phyloP scores from a whole-genome alignment of 225 moss, liverwort and hornwort species.

The Asterella californica region DNA sequence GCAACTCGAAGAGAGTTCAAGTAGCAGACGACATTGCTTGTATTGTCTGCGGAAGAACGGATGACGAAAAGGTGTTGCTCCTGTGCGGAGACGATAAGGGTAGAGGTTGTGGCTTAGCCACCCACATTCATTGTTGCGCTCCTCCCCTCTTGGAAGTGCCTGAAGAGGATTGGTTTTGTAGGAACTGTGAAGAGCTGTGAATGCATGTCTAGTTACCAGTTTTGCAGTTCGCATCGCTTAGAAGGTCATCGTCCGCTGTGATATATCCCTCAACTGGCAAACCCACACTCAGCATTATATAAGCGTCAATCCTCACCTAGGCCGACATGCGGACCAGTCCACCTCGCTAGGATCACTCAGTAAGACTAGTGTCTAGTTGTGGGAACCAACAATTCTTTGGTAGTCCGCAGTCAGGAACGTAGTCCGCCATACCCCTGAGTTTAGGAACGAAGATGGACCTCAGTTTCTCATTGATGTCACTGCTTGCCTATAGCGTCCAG shows the following conservation, averaged over 20 bases:
- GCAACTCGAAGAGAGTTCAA: neutral
- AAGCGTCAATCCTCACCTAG: too few species aligned
- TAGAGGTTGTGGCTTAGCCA: conserved; percentile 42
- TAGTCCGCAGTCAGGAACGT: too few species aligned
- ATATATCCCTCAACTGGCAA: too few species aligned
- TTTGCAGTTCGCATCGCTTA: neutral
- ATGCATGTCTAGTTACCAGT: neutral
- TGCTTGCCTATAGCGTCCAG: too few species aligned
- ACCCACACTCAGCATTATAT: too few species aligned
- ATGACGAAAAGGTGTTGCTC: conserved; percentile 43
- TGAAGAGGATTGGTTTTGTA: conserved; percentile 51
- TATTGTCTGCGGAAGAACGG: conserved; percentile 35
- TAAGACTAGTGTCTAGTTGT: too few species aligned
- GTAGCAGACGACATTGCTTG: conserved; percentile 23
- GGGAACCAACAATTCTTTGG: too few species aligned
- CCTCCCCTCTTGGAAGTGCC: conserved; percentile 41
- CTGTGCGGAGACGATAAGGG: conserved; percentile 48
- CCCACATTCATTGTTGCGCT: conserved; percentile 41
- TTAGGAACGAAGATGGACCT: too few species aligned
- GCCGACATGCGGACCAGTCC: too few species aligned
- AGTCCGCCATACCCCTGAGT: too few species aligned
- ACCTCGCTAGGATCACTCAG: too few species aligned
- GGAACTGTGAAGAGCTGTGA: conserved; percentile 30
- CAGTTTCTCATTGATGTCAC: too few species aligned
- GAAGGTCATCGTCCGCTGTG: neutral